phyloP scores from a whole-genome alignment of 306 rosid species.

The Cotoneaster glaucophyllus region DNA sequence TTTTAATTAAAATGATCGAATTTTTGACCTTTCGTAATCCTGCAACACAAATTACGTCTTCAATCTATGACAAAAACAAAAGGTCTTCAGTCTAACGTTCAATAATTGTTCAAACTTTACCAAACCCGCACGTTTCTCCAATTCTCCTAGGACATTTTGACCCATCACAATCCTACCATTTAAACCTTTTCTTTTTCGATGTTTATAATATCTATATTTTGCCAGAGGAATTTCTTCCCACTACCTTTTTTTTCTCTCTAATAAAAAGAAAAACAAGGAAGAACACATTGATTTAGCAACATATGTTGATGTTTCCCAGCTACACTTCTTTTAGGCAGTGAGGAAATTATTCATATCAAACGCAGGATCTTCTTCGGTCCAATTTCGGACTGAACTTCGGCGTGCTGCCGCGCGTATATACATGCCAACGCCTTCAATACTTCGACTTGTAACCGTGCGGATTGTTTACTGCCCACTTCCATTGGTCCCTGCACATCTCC shows the following conservation, averaged over 20 bases:
- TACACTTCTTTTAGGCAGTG: neutral
- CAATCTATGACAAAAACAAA: no score
- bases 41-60: no score
- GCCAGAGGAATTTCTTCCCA: neutral
- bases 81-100: no score
- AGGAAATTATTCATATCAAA: neutral
- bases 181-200: neutral
- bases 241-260: neutral
- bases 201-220: neutral
- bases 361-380: neutral
- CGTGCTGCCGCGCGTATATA: neutral
- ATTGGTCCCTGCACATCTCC: slow-evolving; percentile 98
- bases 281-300: neutral
- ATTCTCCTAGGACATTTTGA: no score
- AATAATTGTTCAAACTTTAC: no score
- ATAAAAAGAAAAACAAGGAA: neutral
- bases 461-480: slow-evolving; percentile 92
- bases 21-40: no score
- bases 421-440: slow-evolving; percentile 24
- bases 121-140: no score
- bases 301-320: neutral
- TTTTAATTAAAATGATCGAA: no score
- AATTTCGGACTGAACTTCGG: neutral
- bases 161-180: neutral
- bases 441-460: slow-evolving; percentile 69